These are phyloP conservation scores for Selenicereus undatus DNA, from an alignment of 148 eudicot species.

Conservation along the genomic window DNA sequence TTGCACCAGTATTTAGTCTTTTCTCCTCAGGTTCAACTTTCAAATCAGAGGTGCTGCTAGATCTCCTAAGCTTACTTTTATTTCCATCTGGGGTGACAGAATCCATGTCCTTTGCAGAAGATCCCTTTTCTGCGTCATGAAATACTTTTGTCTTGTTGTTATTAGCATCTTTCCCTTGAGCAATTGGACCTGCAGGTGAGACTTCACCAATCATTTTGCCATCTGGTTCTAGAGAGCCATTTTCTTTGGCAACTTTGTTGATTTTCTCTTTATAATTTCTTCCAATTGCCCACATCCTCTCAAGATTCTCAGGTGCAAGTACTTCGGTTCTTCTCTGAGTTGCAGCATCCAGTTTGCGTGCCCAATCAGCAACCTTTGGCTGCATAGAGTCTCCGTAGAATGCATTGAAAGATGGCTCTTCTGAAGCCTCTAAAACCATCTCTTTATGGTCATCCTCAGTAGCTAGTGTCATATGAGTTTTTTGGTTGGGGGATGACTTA, in stretches of 20 bases:
- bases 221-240: conserved; percentile 35
- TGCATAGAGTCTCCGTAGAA: conserved; percentile 41
- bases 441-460: conserved; percentile 30
- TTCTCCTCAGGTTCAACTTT: conserved; percentile 37
- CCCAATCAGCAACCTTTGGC: conserved; percentile 68
- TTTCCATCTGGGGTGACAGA: conserved; percentile 32
- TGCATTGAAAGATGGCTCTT: conserved; percentile 26
- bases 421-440: conserved; percentile 34
- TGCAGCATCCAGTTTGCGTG: conserved; percentile 80
- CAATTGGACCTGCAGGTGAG: conserved; percentile 26
- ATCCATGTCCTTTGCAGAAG: conserved; percentile 27
- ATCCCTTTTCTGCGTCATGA: conserved; percentile 23
- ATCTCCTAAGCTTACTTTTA: conserved; percentile 55
- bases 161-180: conserved; percentile 17
- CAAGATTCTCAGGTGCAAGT: conserved; percentile 95
- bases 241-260: conserved; percentile 43
- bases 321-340: conserved; percentile 93
- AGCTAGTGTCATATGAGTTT: conserved; percentile 27
- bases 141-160: conserved; percentile 21
- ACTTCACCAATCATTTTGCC: conserved; percentile 29
- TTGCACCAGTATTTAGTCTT: conserved; percentile 31
- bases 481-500: conserved; percentile 30
- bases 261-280: conserved; percentile 76
- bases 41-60: conserved; percentile 82
- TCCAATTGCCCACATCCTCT: conserved; percentile 95